Base-by-base conservation (phyloP, 192 early-diverging fungal genomes). In the Mycoemilia scoparia region DNA sequence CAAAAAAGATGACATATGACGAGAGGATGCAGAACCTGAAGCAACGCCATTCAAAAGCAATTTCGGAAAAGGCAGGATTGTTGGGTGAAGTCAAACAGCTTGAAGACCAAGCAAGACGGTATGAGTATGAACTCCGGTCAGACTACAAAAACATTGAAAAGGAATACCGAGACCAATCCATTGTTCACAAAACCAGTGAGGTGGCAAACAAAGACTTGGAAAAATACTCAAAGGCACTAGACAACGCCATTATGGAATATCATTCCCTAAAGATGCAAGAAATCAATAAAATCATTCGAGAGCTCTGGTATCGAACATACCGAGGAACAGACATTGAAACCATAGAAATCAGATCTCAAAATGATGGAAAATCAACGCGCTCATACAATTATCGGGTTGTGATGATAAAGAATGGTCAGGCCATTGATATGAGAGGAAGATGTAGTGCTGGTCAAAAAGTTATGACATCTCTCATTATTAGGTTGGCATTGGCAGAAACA, bases 371-470 rank as follows among this genome's bases (percentile, higher is more conserved):
- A 24, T 67, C 66, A 29, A 84, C 77, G 38, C 64, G 77, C 26
- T 67, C 75, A 11, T 89, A 87, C 54, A 88, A 87, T 51, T 93
- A 93, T 57, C 57, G 85, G 1, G 83, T 96, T 5, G 84, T 96
- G 2, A 98, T 96, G 91, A 57, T 84, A 18, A 88, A 92, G 49
- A 68, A 70, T 29, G 77, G 74, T 9, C 69, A 61, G 3, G 82
- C 76, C 14, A 55, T 96, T 15, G 86, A 96, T 29, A 91, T 96
- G 87, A 70, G 91, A 21, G 91, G 88, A 2, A 65, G 91, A 12
- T 91, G 91, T 57, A 85, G 80, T 52, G 90, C 95, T 0, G 95
- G 95, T 1, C 95, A 98, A 49, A 92, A 89, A 44, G 91, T 92
- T 11, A 54, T 98, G n/a, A 73, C 89, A 1, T 83, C 82, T n/a